Evolutionary conservation across 1,284 basidiomycete species (phyloP), one percentile per base, ranked within the genome.

Genomic region (Rhodotorula sp.): DNA sequence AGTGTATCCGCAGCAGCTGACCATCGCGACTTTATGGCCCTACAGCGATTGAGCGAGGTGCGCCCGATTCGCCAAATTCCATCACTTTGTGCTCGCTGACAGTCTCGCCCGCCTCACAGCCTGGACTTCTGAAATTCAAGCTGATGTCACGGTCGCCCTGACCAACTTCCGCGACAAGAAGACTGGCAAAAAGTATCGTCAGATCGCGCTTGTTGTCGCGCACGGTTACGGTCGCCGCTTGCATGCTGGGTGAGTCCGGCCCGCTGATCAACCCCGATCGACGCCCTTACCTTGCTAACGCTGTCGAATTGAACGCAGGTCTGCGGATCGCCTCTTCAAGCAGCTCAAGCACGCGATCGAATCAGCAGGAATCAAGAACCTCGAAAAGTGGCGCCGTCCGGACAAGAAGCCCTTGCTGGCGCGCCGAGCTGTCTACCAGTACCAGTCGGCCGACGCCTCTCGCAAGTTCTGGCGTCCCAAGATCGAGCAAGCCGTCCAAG

Each of bases 161-260:
- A 72, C 76, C 42, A 70, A 73, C 62, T 75, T 63, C 59, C 63
- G 63, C 29, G 60, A 74, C 60, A 55, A 62, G 6, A 55, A 63
- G n/a, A 60, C 64, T 15, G 66, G 62, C 33, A 49, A 69, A 37
- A 72, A 73, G n/a, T 62, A 61, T 6, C 66, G 71, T 24, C 75
- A 78, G 66, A 65, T 78, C 48, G 75, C 73, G n/a, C 58, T 78
- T 29, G 70, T 77, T 30, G 77, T 78, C 20, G 77, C 77, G 6
- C 77, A 78, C 68, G 77, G 73, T 2, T 72, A 68, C 64, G 74
- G 70, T 5, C 60, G 62, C 18, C 63, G 64, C 0, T 45, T 69
- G 4, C 63, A 68, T 33, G 55, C 61, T 26, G 53, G 59, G 26
- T 18, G 46, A 20, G 58, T 46, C 26, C 17, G 1, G 8, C 4